Evolutionary conservation across 169 alveolate genomes (phyloP).

Genomic region (Eimeria maxima): DNA sequence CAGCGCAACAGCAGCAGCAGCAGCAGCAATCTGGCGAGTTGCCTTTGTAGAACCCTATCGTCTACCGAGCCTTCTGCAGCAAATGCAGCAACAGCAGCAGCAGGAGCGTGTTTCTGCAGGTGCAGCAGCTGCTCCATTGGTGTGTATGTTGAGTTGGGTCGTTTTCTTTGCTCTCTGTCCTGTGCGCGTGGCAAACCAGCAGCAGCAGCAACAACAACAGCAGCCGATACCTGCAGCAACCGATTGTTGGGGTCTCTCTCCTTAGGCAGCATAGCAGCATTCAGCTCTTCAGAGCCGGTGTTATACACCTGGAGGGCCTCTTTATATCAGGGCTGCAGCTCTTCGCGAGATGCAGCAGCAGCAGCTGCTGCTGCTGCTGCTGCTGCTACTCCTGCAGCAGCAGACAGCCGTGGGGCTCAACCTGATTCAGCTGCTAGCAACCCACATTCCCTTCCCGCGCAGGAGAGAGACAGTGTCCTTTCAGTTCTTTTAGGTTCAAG

Average conservation of each 20-base stretch:
- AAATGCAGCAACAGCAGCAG: constrained; percentile 37
- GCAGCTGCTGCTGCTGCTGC: constrained; percentile 62
- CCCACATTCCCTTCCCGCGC: background rate
- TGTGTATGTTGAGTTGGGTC: constrained; percentile 35
- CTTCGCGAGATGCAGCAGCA: constrained; percentile 47
- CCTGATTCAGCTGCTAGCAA: background rate
- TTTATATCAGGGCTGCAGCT: constrained; percentile 43
- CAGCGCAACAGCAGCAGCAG: background rate
- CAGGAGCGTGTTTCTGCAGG: constrained; percentile 21
- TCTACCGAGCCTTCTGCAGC: background rate
- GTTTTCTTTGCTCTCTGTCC: background rate
- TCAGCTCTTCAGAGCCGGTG: constrained; percentile 49
- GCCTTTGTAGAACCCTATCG: background rate
- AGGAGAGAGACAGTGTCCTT: constrained; percentile 49
- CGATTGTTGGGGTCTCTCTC: constrained; percentile 21
- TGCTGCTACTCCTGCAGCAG: constrained; percentile 47
- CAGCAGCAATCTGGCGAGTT: background rate
- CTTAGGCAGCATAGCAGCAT: constrained; percentile 61
- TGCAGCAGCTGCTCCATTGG: constrained; percentile 32
- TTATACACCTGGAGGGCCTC: constrained; percentile 64
- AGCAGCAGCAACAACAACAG: constrained; percentile 64
- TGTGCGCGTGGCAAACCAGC: background rate
- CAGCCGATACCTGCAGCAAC: constrained; percentile 25
- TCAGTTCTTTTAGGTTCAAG: background rate
- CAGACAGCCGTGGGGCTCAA: background rate